Percentiles rank a stretch among this genome's conserved stretches.
Evolutionary conservation across 805 yeast species (phyloP).

Genomic region (Yueomyces sp.): DNA sequence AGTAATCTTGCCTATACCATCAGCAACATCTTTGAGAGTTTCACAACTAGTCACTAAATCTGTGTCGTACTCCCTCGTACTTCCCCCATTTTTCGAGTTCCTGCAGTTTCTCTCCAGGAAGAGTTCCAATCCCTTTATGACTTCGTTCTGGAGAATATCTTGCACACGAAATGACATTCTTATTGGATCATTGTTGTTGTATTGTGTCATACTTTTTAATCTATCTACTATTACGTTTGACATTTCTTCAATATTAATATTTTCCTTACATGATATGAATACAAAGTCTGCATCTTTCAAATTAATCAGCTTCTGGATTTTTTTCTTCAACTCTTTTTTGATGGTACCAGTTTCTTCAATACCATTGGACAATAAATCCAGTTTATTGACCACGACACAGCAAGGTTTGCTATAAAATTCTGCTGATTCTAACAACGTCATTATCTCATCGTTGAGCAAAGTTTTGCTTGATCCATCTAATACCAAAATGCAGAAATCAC

Average conservation of each 20-base stretch:
- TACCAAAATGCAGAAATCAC: conserved; percentile 64
- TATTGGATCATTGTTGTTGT: background rate
- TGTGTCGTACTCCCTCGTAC: conserved; percentile 5
- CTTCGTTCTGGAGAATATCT: background rate
- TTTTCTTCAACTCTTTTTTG: conserved; percentile 6
- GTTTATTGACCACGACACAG: conserved; percentile 42
- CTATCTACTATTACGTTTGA: background rate
- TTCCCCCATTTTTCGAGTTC: conserved; percentile 30
- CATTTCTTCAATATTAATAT: background rate
- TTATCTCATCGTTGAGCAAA: conserved; percentile 26
- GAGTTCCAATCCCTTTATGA: background rate
- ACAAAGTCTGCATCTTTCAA: background rate
- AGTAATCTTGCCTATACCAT: conserved; percentile 84
- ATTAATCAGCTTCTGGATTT: conserved; percentile 4
- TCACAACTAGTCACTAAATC: conserved; percentile 79
- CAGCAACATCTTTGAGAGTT: conserved; percentile 55
- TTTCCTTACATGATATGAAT: background rate
- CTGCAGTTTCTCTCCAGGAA: conserved; percentile 25
- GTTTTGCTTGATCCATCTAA: conserved; percentile 3
- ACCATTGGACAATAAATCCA: conserved; percentile 28
- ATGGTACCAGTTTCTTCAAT: conserved; percentile 11
- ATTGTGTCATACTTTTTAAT: background rate
- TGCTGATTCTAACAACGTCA: conserved; percentile 8
- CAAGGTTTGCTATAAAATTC: conserved; percentile 13
- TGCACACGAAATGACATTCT: background rate